Conservation (phyloP, 2,329 filamentous ascomycete genomes). For the Phaeosphaeria sp. region DNA sequence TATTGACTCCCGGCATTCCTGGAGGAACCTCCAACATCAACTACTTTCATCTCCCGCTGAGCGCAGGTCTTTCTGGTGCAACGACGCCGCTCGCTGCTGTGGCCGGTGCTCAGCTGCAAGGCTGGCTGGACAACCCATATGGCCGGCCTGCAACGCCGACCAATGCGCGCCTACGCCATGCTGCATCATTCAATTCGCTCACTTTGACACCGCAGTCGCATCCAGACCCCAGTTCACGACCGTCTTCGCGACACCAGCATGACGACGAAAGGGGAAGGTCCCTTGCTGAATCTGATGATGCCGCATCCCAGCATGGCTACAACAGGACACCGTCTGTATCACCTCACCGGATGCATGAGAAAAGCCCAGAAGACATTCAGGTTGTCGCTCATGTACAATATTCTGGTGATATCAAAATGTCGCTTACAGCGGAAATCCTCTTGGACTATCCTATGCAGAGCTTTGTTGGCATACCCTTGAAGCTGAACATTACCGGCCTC, state of each 20-base stretch:
- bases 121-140: conserved; percentile 53
- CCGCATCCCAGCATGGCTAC: conserved; percentile 36
- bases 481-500: conserved; percentile 91
- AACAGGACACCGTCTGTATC: conserved; percentile 42
- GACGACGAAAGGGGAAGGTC: conserved; percentile 37
- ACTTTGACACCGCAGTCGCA: conserved; percentile 55
- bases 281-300: conserved; percentile 32
- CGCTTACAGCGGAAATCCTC: conserved; percentile 91
- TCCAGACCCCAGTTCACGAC: conserved; percentile 52
- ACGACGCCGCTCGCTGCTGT: conserved; percentile 82
- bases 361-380: conserved; percentile 84
- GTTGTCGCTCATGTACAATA: conserved; percentile 92
- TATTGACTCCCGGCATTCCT: conserved; percentile 65
- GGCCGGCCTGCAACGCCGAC: conserved; percentile 42
- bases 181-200: conserved; percentile 53
- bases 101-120: conserved; percentile 70
- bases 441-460: conserved; percentile 98
- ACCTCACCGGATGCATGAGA: conserved; percentile 69
- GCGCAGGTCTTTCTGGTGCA: conserved; percentile 73
- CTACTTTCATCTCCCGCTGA: conserved; percentile 82
- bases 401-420: conserved; percentile 83
- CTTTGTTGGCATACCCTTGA: conserved; percentile 94
- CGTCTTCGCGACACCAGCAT: conserved; percentile 52
- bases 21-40: conserved; percentile 78
- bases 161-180: conserved; percentile 45